A percentile compares a stretch with the other conserved stretches of the same genome.
Evolutionary conservation across 139 green algal species (phyloP).

Genomic region (Chlorella sp.): DNA sequence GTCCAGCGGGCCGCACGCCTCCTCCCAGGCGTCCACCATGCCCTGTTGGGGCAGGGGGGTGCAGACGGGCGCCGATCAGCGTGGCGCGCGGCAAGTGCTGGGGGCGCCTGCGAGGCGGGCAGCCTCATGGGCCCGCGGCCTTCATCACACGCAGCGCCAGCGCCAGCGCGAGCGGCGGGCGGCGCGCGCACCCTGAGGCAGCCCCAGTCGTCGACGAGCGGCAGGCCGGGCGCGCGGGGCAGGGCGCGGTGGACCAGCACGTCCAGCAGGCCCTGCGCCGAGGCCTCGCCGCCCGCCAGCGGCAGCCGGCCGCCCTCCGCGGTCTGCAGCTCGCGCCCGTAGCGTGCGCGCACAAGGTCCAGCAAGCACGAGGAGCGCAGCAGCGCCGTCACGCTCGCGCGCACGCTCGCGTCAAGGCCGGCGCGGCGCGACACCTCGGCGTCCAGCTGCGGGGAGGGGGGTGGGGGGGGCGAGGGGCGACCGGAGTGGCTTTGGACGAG

Average conservation of each 20-base stretch:
- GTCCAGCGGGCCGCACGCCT: slow-evolving; percentile 61
- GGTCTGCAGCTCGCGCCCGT: background rate
- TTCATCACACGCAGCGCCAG: background rate
- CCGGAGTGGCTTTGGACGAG: no score
- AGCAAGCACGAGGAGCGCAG: slow-evolving; percentile 1
- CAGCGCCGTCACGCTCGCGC: slow-evolving; percentile 19
- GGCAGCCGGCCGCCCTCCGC: background rate
- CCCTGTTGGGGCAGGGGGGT: slow-evolving; percentile 18
- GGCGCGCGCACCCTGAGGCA: slow-evolving; percentile 69
- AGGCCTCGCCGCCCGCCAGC: background rate
- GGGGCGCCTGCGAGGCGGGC: no score
- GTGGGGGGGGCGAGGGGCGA: no score
- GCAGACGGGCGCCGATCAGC: no score
- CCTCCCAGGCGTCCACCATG: slow-evolving; percentile 72
- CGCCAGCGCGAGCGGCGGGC: background rate
- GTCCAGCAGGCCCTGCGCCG: background rate
- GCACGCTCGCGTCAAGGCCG: slow-evolving; percentile 45
- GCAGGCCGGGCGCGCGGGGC: slow-evolving; percentile 2
- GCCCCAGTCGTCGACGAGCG: slow-evolving; percentile 88
- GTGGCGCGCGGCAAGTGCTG: no score
- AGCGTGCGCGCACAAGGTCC: background rate
- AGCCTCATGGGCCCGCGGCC: background rate
- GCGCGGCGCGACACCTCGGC: slow-evolving; percentile 36
- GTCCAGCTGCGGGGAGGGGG: no score
- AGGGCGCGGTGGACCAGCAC: slow-evolving; percentile 19